Evolutionary conservation across 441 rosid genomes (phyloP), one percentile per base, ranked within the genome.

Genomic region (Metrosideros polymorpha): DNA sequence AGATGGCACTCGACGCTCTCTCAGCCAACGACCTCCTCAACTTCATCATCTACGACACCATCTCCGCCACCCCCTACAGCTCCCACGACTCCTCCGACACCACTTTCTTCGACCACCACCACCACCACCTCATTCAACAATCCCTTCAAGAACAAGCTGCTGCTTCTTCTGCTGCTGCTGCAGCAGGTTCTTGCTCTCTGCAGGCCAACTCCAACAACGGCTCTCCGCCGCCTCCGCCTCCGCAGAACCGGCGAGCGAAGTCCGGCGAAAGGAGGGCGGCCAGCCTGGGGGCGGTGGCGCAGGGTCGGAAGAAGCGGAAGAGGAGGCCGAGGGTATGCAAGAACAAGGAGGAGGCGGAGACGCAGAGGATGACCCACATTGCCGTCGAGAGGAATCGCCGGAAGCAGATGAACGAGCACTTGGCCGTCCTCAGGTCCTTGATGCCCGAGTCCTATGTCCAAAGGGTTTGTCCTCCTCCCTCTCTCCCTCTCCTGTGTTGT

Each of bases 301-400:
- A 91, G 89, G 95, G 92, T 84, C 90, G 91, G 88, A 94, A 89
- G 88, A 94, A 94, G 88, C 90, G 96, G 90, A 92, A 94, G 84
- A 92, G 98, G 88, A 94, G 94, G 91, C 90, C 93, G 47, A 95
- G 95, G 92, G 93, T 89, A 75, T 94, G 98, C 71, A 95, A 95
- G 91, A 95, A 94, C 90, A 94, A 90, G 90, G 96, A 95, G 89
- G 98, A 95, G 90, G 96, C 99, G 15, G 98, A 97, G 91, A 92
- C 92, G 24, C 96, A 95, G 88, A 90, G 99, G 90, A 95, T 95
- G 96, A 93, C 96, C 76, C 99, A 95, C 92, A 97, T 97, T 92
- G 92, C 98, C 32, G 97, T 95, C 22, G 99, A 95, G 89, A 93
- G 99, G 90, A 97, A 97, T 39, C 88, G 98, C 29, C 92, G 98